A percentile compares a stretch with the other conserved stretches of the same genome.
phyloP scores from a whole-genome alignment of 345 rosid genomes.

The Adansonia digitata region DNA sequence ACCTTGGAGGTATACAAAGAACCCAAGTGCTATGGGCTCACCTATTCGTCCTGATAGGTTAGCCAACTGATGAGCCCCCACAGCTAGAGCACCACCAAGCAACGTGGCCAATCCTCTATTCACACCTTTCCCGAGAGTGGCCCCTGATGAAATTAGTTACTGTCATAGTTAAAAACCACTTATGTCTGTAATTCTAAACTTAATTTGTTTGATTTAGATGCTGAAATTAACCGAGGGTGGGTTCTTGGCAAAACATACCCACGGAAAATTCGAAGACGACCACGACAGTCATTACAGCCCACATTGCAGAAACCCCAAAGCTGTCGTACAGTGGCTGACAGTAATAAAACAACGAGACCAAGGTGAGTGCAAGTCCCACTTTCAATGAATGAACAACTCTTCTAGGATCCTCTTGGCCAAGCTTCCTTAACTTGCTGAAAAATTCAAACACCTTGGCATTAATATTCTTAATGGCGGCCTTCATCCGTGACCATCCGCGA shows the following conservation, averaged over 20 bases:
- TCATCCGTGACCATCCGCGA: constrained; percentile 14
- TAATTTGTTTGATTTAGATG: not conserved
- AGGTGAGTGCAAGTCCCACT: constrained; percentile 59
- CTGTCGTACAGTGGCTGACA: constrained; percentile 53
- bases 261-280: constrained; percentile 38
- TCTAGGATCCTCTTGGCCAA: constrained; percentile 66
- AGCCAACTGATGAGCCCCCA: constrained; percentile 67
- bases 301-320: constrained; percentile 66
- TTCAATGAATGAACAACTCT: constrained; percentile 64
- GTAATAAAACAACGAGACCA: constrained; percentile 60
- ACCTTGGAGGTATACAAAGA: constrained; percentile 66
- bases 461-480: constrained; percentile 12
- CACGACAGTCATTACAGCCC: constrained; percentile 77
- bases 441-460: constrained; percentile 15
- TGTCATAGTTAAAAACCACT: not conserved
- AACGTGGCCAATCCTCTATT: constrained; percentile 68
- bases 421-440: constrained; percentile 25
- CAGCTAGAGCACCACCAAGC: constrained; percentile 52
- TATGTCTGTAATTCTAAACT: not conserved
- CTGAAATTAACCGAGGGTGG: not conserved
- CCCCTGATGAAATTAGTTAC: constrained; percentile 16
- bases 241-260: constrained; percentile 40
- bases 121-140: constrained; percentile 65
- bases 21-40: constrained; percentile 60
- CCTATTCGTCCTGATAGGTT: constrained; percentile 42